Base-by-base conservation (phyloP, 352 stramenopile species). In the Globisporangium emineosum region DNA sequence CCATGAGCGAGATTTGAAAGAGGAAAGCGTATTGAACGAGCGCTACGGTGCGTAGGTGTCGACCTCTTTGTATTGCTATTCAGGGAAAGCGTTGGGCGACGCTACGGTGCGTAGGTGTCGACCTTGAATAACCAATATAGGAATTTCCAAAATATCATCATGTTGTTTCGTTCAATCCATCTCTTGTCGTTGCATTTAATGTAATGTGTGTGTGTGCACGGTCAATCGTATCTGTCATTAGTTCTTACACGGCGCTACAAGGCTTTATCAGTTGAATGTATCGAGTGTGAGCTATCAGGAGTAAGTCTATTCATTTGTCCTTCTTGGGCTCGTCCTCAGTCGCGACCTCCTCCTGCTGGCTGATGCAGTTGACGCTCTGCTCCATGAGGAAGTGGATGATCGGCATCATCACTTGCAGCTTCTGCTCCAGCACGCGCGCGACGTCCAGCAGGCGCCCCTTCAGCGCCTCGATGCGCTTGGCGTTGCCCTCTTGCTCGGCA, bases 101-200 rank as follows among this genome's bases (percentile, higher is more conserved):
- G 82, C 86, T 95, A 95, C 86, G 86, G 86, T 93, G 86, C 86
- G 86, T 94, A 93, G 86, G 87, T 95, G 87, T 88, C 78, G 87
- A 95, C 87, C 87, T 49, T 62, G 57, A 21, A 60, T 70, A 57
- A 70, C 65, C 30, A 81, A 81, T 78, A 78, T 67, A 80, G 62
- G 49, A 64, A 65, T 42, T 56, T 61, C 53, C 50, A 37, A 47
- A 62, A 30, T 49, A 68, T n/a, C 27, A 51, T 55, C 27, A 15
- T 47, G 63, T 15, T 27, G 5, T 45, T 42, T 51, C n/a, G 27
- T 40, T 43, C n/a, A 27, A 23, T 62, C 9, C 43, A 40, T 29
- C 37, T 6, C 15, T 3, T 15, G 4, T 35, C 5, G 19, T n/a
- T 25, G 50, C 5, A 19, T n/a, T n/a, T n/a, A n/a, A n/a, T n/a